Percentiles rank a stretch among this genome's conserved stretches.
Conservation (phyloP, 495 filamentous ascomycete genomes). For the Neurospora sp. region DNA sequence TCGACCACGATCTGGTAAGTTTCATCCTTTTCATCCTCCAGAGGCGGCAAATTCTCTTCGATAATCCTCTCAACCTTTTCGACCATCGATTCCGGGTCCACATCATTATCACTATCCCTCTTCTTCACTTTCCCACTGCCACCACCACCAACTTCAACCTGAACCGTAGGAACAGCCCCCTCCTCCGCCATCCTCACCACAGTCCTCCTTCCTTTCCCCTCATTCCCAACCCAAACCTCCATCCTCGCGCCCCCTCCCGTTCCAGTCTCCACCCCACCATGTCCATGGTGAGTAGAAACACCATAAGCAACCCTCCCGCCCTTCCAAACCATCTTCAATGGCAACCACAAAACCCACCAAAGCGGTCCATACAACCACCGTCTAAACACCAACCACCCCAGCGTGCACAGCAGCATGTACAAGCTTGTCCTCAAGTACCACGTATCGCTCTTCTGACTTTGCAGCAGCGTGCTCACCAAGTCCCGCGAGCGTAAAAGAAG, state of each 20-base stretch:
- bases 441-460: conserved; percentile 85
- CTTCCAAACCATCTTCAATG: conserved; percentile 50
- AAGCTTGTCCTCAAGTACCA: conserved; percentile 92
- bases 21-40: conserved; percentile 9
- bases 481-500: conserved; percentile 62
- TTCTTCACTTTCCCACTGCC: not conserved
- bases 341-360: conserved; percentile 80
- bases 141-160: conserved; percentile 11
- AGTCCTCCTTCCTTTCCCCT: conserved; percentile 9
- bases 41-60: conserved; percentile 23
- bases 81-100: conserved; percentile 26
- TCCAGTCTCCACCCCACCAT: conserved; percentile 11
- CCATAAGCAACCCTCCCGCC: conserved; percentile 36
- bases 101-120: conserved; percentile 2
- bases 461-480: conserved; percentile 68
- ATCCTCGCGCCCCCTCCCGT: conserved; percentile 18
- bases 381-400: conserved; percentile 78
- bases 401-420: conserved; percentile 64
- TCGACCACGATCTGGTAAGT: conserved; percentile 17
- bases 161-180: conserved; percentile 37
- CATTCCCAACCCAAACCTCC: conserved; percentile 15
- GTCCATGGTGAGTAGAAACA: conserved; percentile 23
- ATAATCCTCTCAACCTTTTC: conserved; percentile 43
- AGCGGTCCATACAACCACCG: conserved; percentile 78
- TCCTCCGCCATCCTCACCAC: conserved; percentile 37